A percentile compares a stretch with the other conserved stretches of the same genome.
These are phyloP conservation scores for Prototheca wickerhamii DNA, from an alignment of 163 green algal genomes.

Conservation along the genomic window DNA sequence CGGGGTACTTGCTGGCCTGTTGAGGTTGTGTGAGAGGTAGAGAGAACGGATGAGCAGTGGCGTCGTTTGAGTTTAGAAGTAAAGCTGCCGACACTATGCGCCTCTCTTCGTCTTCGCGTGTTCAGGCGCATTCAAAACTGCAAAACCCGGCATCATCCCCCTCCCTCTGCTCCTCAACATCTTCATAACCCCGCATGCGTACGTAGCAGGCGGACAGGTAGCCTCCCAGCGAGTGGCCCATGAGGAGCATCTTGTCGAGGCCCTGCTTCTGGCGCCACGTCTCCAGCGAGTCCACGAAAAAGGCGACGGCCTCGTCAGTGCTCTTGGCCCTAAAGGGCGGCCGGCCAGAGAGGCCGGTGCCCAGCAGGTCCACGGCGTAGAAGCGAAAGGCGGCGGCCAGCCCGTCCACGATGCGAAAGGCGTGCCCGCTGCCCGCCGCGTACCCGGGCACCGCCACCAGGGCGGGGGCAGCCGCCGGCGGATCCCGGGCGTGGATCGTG, in stretches of 20 bases:
- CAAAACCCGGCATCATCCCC: background rate
- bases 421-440: conserved; percentile 59
- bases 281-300: conserved; percentile 65
- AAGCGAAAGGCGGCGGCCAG: conserved; percentile 44
- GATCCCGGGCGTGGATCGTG: conserved; percentile 39
- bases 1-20: conserved; percentile 63
- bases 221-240: conserved; percentile 66
- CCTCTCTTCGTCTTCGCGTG: too few species aligned
- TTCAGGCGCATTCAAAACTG: too few species aligned
- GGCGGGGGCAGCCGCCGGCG: conserved; percentile 10
- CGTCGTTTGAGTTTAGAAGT: background rate
- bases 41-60: background rate
- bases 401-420: conserved; percentile 54
- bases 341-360: conserved; percentile 69
- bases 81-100: background rate
- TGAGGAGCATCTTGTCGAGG: conserved; percentile 57
- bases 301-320: conserved; percentile 51
- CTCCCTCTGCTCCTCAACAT: background rate
- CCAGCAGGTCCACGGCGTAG: conserved; percentile 70
- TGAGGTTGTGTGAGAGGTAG: background rate
- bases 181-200: background rate
- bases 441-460: conserved; percentile 70
- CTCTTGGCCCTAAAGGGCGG: conserved; percentile 49
- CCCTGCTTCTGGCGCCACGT: conserved; percentile 49
- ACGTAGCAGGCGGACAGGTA: conserved; percentile 12